A percentile compares a stretch with the other conserved stretches of the same genome.
Evolutionary conservation across 2,329 filamentous ascomycete genomes (phyloP).

Genomic region (Ilyonectria robusta): DNA sequence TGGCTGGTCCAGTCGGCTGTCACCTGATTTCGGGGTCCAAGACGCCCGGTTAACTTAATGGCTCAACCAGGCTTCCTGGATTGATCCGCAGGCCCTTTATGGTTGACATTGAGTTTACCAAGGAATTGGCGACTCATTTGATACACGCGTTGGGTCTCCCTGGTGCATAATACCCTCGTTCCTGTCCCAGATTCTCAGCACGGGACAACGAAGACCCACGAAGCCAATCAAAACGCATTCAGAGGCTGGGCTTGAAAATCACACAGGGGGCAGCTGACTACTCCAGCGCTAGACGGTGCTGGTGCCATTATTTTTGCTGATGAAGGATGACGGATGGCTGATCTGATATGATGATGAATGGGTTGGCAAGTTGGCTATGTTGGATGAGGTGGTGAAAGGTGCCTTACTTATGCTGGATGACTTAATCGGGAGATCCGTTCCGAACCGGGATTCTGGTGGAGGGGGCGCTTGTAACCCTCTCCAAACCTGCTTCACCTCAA

Average conservation of each 20-base stretch:
- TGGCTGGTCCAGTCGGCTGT: background rate
- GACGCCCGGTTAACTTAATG: background rate
- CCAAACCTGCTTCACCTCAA: background rate
- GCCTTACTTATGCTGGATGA: no score
- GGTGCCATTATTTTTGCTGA: no score
- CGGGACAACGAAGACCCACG: background rate
- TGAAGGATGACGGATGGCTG: no score
- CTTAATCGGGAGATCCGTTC: no score
- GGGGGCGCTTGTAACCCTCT: background rate
- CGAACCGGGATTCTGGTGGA: no score
- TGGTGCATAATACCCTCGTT: slow-evolving; percentile 7
- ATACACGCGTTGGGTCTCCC: slow-evolving; percentile 9
- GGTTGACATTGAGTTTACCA: background rate
- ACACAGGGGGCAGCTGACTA: no score
- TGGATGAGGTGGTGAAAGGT: no score
- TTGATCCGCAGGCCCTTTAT: background rate
- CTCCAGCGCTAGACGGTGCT: no score
- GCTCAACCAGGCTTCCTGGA: background rate
- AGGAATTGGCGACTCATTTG: background rate
- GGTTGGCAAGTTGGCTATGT: no score
- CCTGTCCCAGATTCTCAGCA: slow-evolving; percentile 7
- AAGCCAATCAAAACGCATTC: slow-evolving; percentile 9
- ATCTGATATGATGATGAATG: no score
- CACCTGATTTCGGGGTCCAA: background rate
- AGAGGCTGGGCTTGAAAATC: background rate